A percentile compares a stretch with the other conserved stretches of the same genome.
Conservation (phyloP, 495 filamentous ascomycete species). For the Daldinia decipiens region DNA sequence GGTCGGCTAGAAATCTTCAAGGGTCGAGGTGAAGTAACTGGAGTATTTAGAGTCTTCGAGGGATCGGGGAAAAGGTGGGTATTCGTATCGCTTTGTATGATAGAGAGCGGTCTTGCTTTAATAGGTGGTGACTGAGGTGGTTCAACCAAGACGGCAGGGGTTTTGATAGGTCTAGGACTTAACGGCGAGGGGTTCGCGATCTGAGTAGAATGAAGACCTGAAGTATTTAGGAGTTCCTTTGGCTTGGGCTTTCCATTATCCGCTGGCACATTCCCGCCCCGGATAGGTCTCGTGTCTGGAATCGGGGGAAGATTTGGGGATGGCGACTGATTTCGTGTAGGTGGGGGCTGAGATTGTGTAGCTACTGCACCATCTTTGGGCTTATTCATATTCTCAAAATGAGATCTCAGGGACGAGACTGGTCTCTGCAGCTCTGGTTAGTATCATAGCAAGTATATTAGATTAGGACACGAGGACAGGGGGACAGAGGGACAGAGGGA, state of each 20-base stretch:
- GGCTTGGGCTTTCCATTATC: conserved; percentile 40
- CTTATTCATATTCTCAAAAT: conserved; percentile 88
- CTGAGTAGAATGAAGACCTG: conserved; percentile 43
- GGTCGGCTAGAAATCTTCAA: conserved; percentile 64
- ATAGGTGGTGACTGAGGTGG: conserved; percentile 80
- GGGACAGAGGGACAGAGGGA: too few relatives aligned
- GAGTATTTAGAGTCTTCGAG: conserved; percentile 55
- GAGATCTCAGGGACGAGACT: conserved; percentile 90
- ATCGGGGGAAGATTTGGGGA: conserved; percentile 64
- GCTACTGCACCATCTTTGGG: conserved; percentile 53
- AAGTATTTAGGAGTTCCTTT: conserved; percentile 45
- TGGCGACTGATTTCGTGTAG: conserved; percentile 47
- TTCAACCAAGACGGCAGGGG: conserved; percentile 77
- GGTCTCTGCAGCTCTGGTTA: conserved; percentile 65
- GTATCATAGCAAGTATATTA: conserved; percentile 18
- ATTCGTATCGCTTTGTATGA: conserved; percentile 52
- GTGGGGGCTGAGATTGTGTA: conserved; percentile 31
- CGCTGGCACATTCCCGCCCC: conserved; percentile 41
- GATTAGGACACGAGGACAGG: neutral
- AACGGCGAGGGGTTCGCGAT: conserved; percentile 48
- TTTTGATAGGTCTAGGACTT: conserved; percentile 64
- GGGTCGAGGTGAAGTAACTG: conserved; percentile 61
- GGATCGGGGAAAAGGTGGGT: conserved; percentile 60
- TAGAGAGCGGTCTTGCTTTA: conserved; percentile 54
- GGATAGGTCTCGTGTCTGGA: conserved; percentile 59